Conservation (phyloP, 768 basidiomycete genomes). For the Termitomyces sp. region DNA sequence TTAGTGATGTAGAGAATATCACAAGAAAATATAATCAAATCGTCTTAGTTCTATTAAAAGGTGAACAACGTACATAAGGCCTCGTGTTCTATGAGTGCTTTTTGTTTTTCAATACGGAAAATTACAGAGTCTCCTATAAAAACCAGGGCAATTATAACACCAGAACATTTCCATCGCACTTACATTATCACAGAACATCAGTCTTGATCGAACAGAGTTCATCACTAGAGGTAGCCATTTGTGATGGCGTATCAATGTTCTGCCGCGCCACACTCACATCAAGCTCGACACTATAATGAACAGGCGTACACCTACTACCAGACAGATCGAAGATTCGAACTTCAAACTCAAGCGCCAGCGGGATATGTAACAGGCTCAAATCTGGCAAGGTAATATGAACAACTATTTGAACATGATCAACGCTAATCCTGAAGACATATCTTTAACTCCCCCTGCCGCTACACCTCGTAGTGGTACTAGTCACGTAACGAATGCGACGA, state of each 20-base stretch:
- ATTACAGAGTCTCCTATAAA: background rate
- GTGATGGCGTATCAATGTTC: background rate
- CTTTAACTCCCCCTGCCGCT: background rate
- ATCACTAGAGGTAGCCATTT: too few relatives aligned
- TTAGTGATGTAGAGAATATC: background rate
- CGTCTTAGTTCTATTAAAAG: background rate
- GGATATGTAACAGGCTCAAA: background rate
- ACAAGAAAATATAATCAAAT: background rate
- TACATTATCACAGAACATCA: background rate
- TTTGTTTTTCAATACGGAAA: background rate
- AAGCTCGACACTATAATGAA: too few relatives aligned
- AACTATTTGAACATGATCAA: background rate
- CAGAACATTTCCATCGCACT: background rate
- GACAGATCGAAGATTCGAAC: background rate
- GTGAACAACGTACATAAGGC: background rate
- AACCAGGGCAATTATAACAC: background rate
- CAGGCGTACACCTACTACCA: background rate
- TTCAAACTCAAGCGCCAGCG: too few relatives aligned
- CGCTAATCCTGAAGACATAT: background rate
- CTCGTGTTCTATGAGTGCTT: background rate
- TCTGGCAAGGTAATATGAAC: background rate
- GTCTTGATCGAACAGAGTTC: background rate
- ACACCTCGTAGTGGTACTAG: too few relatives aligned
- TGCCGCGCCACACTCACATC: background rate
- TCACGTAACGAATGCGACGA: background rate